These are phyloP conservation scores for Termitomyces eurrhizus DNA, from an alignment of 768 basidiomycete genomes.

Conservation along the genomic window DNA sequence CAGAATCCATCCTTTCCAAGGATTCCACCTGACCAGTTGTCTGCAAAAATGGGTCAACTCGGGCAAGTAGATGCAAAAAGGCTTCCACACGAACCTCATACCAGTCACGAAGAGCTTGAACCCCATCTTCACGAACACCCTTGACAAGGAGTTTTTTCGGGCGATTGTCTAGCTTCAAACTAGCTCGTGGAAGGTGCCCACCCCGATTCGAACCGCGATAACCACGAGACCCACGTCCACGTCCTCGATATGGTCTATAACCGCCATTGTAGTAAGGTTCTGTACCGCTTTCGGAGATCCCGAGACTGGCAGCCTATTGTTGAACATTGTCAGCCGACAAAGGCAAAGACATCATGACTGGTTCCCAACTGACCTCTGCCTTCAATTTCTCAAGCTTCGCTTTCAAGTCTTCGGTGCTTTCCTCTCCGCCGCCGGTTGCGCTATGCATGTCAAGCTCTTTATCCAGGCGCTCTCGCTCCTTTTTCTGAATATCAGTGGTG, in stretches of 20 bases:
- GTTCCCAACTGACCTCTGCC: constrained; percentile 56
- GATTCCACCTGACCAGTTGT: constrained; percentile 69
- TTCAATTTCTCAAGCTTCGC: constrained; percentile 74
- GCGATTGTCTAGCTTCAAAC: constrained; percentile 89
- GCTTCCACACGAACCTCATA: constrained; percentile 59
- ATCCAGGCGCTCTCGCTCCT: constrained; percentile 68
- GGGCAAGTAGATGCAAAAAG: not conserved
- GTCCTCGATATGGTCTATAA: constrained; percentile 70
- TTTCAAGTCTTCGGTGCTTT: constrained; percentile 65
- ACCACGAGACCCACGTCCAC: constrained; percentile 56
- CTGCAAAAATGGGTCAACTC: constrained; percentile 30
- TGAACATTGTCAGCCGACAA: not conserved
- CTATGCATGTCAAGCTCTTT: constrained; percentile 77
- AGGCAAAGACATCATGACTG: not conserved
- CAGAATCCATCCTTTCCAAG: constrained; percentile 49
- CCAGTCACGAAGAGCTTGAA: constrained; percentile 73
- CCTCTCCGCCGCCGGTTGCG: constrained; percentile 37
- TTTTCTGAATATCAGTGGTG: constrained; percentile 43
- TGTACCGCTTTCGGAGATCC: constrained; percentile 52
- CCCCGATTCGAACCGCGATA: constrained; percentile 66
- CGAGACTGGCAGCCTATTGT: constrained; percentile 67
- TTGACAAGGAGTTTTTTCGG: constrained; percentile 78
- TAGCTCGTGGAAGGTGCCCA: constrained; percentile 54
- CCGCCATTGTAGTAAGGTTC: constrained; percentile 32
- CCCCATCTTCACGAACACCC: constrained; percentile 47